Percentiles rank a stretch among this genome's conserved stretches.
These are phyloP conservation scores for Cucurbita pepo DNA, from an alignment of 306 rosid genomes.

Conservation along the genomic window DNA sequence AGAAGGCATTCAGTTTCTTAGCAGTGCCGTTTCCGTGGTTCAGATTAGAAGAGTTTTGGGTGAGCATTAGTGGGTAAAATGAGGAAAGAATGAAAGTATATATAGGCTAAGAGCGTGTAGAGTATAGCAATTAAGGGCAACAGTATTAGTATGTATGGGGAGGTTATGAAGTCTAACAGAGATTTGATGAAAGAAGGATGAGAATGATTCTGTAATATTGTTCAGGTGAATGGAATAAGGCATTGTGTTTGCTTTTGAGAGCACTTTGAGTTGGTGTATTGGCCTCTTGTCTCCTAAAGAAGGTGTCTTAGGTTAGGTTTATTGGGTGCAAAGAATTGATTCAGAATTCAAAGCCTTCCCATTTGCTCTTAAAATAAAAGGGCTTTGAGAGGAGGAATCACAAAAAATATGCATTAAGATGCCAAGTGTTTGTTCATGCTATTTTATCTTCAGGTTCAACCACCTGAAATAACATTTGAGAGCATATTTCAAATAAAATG, in stretches of 20 bases:
- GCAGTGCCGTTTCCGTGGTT: not conserved
- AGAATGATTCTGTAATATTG: not conserved
- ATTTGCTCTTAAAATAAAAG: not conserved
- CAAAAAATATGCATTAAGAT: not conserved
- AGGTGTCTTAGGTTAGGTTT: not conserved
- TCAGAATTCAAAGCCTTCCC: not conserved
- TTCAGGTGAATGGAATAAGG: not conserved
- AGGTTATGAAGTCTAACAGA: not conserved
- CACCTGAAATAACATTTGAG: not conserved
- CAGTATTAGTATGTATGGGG: not conserved
- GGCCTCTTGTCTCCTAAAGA: not conserved
- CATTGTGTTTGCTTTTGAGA: not conserved
- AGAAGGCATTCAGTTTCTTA: constrained; percentile 92
- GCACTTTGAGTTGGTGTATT: not conserved
- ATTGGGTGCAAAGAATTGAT: not conserved
- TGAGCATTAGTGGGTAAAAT: not conserved
- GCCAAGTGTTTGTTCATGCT: not conserved
- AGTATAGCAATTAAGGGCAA: not conserved
- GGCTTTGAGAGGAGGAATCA: not conserved
- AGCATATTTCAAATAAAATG: not conserved
- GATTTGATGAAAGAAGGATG: not conserved
- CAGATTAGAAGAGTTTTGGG: not conserved
- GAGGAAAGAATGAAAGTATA: constrained; percentile 6
- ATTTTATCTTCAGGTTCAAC: not conserved
- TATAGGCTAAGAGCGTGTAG: constrained; percentile 1